phyloP scores from a whole-genome alignment of 345 rosid species.

The Schrenkiella parvula region DNA sequence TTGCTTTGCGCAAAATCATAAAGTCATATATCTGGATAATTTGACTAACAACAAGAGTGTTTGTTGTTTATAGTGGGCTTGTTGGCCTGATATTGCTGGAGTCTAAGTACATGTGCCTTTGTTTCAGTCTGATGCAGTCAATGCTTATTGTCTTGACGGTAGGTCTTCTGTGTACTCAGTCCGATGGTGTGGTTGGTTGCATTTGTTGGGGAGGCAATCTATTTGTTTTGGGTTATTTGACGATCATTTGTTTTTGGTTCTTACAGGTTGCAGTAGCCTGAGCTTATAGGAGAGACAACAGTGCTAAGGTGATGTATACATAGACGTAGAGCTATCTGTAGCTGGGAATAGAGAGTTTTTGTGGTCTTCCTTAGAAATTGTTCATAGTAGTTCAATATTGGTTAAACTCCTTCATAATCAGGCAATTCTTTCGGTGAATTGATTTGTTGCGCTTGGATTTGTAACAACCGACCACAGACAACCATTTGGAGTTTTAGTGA shows the following conservation, averaged over 20 bases:
- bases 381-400: background rate
- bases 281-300: background rate
- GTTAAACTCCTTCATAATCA: no score
- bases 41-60: background rate
- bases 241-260: background rate
- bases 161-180: background rate
- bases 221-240: background rate
- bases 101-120: conserved; percentile 10
- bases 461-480: conserved; percentile 11
- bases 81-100: background rate
- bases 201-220: background rate
- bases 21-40: background rate
- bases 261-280: background rate
- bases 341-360: background rate
- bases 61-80: background rate
- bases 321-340: background rate
- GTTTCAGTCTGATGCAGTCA: background rate
- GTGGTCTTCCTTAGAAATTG: background rate
- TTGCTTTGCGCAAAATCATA: conserved; percentile 1
- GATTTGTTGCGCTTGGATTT: background rate
- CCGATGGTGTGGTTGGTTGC: background rate
- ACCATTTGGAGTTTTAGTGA: background rate
- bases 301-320: background rate
- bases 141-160: background rate
- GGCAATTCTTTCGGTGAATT: background rate